Evolutionary conservation across 2,329 filamentous ascomycete species (phyloP), one percentile per base, ranked within the genome.

Genomic region (Curvularia sp.): DNA sequence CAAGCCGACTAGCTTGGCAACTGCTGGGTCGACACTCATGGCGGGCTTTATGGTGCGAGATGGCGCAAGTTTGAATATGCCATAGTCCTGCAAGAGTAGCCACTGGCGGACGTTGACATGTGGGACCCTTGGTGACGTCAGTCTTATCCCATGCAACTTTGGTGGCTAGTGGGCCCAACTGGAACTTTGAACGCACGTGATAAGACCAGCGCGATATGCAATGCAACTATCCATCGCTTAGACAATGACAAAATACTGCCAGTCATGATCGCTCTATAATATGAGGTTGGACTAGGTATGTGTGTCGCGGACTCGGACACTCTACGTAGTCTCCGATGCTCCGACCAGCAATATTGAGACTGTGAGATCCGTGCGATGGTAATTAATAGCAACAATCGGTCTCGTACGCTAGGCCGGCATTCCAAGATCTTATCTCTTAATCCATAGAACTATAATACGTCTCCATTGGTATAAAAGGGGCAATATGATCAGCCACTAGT

Each of bases 11-110:
- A 88, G 85, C 54, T 83, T 74, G 15, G 85, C 72, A 38, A 92
- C 85, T 25, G 87, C 87, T 1, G 84, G 74, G 71, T 93, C 89
- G 39, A 91, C 80, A 52, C 78, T 81, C 80, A 82, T 82, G 7
- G 8, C 41, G 19, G 19, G 8, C 10, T 30, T 8, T 46, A 4
- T 28, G 6, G 5, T 23, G 3, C 36, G n/a, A 12, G n/a, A 21
- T 32, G 18, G 30, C 15, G 30, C 38, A 12, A 49, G 21, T 3
- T 21, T 34, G 39, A 28, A 55, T n/a, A 46, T 50, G 3, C 4
- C 51, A 32, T 46, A 5, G 19, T 57, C 15, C 2, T 5, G 18
- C 13, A 4, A 9, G 13, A 3, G 18, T 12, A 12, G 23, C 8
- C 5, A 2, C 2, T n/a, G 41, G 5, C 28, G 7, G 7, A 30